phyloP scores from a whole-genome alignment of 345 rosid species.

The Citrus cavaleriei region DNA sequence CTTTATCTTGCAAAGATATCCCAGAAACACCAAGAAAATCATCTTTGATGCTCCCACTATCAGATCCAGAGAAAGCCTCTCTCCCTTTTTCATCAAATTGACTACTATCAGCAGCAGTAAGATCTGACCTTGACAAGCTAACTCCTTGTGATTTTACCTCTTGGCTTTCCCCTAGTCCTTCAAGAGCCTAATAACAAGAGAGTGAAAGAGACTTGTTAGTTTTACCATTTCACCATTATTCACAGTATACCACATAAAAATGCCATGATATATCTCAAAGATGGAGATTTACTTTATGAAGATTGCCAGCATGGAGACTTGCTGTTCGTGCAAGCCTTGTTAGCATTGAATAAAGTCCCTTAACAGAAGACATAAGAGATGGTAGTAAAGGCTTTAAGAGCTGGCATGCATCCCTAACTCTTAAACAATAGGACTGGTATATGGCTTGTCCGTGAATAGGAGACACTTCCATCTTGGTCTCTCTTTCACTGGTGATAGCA shows the following conservation, averaged over 20 bases:
- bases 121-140: slow-evolving; percentile 48
- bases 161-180: slow-evolving; percentile 70
- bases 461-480: slow-evolving; percentile 72
- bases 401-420: slow-evolving; percentile 73
- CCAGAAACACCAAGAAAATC: slow-evolving; percentile 33
- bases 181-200: slow-evolving; percentile 55
- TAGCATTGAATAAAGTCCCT: slow-evolving; percentile 59
- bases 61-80: slow-evolving; percentile 39
- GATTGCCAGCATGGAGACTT: slow-evolving; percentile 82
- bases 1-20: slow-evolving; percentile 52
- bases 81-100: slow-evolving; percentile 40
- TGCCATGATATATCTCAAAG: slow-evolving; percentile 8
- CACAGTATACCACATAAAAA: slow-evolving; percentile 2
- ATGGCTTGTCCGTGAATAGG: slow-evolving; percentile 91
- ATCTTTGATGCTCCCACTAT: slow-evolving; percentile 39
- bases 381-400: slow-evolving; percentile 57
- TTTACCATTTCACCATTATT: background rate
- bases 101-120: slow-evolving; percentile 31
- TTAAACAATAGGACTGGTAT: slow-evolving; percentile 73
- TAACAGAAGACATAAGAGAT: slow-evolving; percentile 50
- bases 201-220: background rate
- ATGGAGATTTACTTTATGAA: slow-evolving; percentile 58
- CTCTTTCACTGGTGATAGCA: slow-evolving; percentile 68
- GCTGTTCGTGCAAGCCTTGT: slow-evolving; percentile 80
- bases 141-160: slow-evolving; percentile 55